Evolutionary conservation across 805 yeast genomes (phyloP), one percentile per base, ranked within the genome.

Genomic region (Lipomyces chichibuensis): DNA sequence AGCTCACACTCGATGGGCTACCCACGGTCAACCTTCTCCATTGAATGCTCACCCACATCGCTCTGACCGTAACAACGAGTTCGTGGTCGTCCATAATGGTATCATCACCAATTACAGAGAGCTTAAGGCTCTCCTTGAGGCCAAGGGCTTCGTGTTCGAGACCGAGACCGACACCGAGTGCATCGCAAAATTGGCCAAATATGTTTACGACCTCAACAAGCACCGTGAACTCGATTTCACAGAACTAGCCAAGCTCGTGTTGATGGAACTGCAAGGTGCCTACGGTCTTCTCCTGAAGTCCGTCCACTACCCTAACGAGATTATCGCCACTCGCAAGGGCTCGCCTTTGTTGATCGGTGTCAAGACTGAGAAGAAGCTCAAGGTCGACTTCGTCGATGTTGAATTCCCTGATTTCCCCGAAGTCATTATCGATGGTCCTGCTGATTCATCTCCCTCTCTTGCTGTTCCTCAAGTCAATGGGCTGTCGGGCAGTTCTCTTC

Each of bases 1-100:
- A 78, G 98, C 99, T 29, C 99, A 95, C 81, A 95, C 99, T 14
- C 90, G 99, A 83, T 95, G 99, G 99, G 99, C 99, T 61, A 95
- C 99, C 51, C 99, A 95, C 79, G 99, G 99, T 80, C 91, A 88
- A 75, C 98, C 98, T 65, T 87, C 86, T 72, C 86, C 84, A 69
- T 74, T 79, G 69, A 95, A 95, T 83, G 95, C 98, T 78, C 99
- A 95, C 79, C 99, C 99, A 59, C 98, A 94, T 77, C 83, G 94
- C 71, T 91, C 97, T 0, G 99, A 92, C 78, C 84, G 85, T 9
- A 79, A 80, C 57, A 89, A 89, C 74, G 97, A 93, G 79, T 95
- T 95, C 75, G 87, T 91, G 56, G 88, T 95, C 71, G 98, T 95
- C 62, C 99, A 95, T 83, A 95, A 95, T 75, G 99, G 99, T 84